Percentiles rank a stretch among this genome's conserved stretches.
Evolutionary conservation across 768 basidiomycete species (phyloP).

Genomic region (Mycena latifolia): DNA sequence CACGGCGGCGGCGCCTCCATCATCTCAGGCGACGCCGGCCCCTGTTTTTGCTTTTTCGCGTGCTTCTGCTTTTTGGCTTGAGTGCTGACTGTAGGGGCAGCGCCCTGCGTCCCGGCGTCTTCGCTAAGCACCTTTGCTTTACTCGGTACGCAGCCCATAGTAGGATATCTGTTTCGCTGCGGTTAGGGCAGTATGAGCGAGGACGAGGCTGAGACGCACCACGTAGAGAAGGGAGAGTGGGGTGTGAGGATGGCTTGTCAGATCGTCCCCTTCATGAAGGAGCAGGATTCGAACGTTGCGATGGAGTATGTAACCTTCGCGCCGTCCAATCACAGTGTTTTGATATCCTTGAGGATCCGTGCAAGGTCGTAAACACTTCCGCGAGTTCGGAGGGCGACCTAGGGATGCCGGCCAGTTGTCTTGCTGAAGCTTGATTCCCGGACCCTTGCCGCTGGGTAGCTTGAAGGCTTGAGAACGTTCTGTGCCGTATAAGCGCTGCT

Average conservation of each 20-base stretch:
- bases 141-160: conserved; percentile 34
- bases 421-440: too few species aligned
- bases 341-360: conserved; percentile 2
- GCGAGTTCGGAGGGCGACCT: too few species aligned
- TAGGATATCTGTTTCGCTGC: not conserved
- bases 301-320: not conserved
- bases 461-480: too few species aligned
- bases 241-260: not conserved
- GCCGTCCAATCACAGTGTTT: conserved; percentile 20
- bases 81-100: not conserved
- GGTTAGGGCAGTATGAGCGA: not conserved
- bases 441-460: too few species aligned
- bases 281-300: conserved; percentile 1
- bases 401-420: too few species aligned
- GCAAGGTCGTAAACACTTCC: too few species aligned
- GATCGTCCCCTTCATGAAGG: not conserved
- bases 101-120: conserved; percentile 13
- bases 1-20: conserved; percentile 16
- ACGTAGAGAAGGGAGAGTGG: conserved; percentile 7
- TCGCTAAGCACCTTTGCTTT: conserved; percentile 20
- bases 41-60: not conserved
- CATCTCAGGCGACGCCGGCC: not conserved
- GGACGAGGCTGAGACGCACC: not conserved
- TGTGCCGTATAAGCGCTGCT: too few species aligned
- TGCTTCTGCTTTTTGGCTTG: conserved; percentile 1